phyloP scores from a whole-genome alignment of 345 rosid species.

The Clausena lansium region DNA sequence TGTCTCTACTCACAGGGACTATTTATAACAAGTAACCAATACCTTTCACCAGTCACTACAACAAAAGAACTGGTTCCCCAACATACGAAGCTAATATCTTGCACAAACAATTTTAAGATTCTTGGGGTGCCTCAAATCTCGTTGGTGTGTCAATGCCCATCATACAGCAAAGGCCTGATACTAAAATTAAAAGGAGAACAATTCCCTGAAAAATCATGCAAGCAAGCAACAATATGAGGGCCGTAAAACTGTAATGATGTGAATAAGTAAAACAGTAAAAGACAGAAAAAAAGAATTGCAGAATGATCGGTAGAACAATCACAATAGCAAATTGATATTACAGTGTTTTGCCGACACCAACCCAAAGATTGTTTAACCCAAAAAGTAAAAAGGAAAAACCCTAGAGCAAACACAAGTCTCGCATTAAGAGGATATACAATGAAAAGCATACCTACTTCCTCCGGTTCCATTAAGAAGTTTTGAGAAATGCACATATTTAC shows the following conservation, averaged over 20 bases:
- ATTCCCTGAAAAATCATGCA: conserved; percentile 63
- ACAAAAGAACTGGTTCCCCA: conserved; percentile 13
- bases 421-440: neutral
- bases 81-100: conserved; percentile 11
- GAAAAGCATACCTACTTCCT: neutral
- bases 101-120: conserved; percentile 46
- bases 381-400: neutral
- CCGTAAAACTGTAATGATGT: neutral
- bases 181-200: conserved; percentile 78
- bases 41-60: conserved; percentile 19
- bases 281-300: neutral
- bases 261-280: neutral
- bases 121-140: conserved; percentile 94
- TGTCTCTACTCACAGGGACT: conserved; percentile 12
- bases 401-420: neutral
- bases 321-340: neutral
- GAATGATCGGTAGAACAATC: neutral
- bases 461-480: neutral
- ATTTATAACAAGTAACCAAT: conserved; percentile 29
- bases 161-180: conserved; percentile 97
- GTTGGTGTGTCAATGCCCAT: conserved; percentile 95
- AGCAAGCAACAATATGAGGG: conserved; percentile 23
- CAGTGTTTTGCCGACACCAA: too few relatives aligned
- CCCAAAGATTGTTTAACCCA: neutral
- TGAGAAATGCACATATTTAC: neutral